Percentiles rank a stretch among this genome's conserved stretches.
phyloP scores from a whole-genome alignment of 2,329 filamentous ascomycete species.

The Fusarium sp. region DNA sequence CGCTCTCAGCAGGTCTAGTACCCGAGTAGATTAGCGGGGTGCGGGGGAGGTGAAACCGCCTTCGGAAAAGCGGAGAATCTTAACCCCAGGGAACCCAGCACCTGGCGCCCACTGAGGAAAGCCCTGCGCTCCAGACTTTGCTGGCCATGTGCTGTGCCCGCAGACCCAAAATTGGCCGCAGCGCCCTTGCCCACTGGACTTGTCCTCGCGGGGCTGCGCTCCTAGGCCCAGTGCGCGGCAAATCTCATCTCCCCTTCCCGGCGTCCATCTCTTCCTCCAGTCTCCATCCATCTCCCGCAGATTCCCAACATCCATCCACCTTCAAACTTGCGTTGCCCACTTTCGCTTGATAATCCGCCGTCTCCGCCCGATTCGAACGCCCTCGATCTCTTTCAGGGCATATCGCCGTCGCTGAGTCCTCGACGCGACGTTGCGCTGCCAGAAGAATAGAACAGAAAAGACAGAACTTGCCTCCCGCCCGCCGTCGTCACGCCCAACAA shows the following conservation, averaged over 20 bases:
- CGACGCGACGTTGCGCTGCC: slow-evolving; percentile 23
- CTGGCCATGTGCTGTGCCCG: background rate
- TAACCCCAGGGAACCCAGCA: slow-evolving; percentile 23
- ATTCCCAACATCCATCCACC: slow-evolving; percentile 19
- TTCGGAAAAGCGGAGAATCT: slow-evolving; percentile 44
- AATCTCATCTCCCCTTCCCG: slow-evolving; percentile 42
- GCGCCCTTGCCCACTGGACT: background rate
- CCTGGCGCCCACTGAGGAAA: slow-evolving; percentile 5
- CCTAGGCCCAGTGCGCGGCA: slow-evolving; percentile 25
- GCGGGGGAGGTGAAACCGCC: slow-evolving; percentile 44
- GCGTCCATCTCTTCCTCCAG: slow-evolving; percentile 2
- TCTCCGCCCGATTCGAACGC: background rate
- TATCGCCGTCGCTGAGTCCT: slow-evolving; percentile 17
- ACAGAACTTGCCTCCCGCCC: slow-evolving; percentile 8
- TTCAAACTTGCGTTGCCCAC: slow-evolving; percentile 15
- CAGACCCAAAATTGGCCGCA: background rate
- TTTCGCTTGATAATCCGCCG: slow-evolving; percentile 13
- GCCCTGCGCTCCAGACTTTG: background rate
- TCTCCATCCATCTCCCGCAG: slow-evolving; percentile 25
- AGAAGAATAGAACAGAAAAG: background rate
- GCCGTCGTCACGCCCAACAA: slow-evolving; percentile 17
- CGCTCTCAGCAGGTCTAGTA: slow-evolving; percentile 27
- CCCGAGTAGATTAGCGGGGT: slow-evolving; percentile 40
- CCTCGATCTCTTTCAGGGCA: background rate
- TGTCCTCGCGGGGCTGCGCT: slow-evolving; percentile 28